Evolutionary conservation across 495 filamentous ascomycete species (phyloP).

Genomic region (Pyrenula aspistea): DNA sequence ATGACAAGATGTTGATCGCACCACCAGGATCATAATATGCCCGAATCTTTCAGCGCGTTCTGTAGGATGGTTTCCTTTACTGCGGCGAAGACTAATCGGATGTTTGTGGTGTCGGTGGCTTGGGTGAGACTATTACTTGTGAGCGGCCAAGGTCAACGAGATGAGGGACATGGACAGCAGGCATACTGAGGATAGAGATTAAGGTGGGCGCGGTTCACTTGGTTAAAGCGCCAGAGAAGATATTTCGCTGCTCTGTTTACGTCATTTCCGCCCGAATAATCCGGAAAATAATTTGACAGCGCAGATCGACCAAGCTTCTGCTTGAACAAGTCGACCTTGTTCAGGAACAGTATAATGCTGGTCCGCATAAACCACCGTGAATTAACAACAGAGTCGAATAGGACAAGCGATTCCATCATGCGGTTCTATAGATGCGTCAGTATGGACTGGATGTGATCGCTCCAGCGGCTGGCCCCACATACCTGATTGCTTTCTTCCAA

Average conservation of each 20-base stretch:
- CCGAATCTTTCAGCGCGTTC: conserved; percentile 95
- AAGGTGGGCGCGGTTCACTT: conserved; percentile 91
- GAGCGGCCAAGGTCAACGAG: conserved; percentile 19
- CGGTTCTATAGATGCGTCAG: conserved; percentile 53
- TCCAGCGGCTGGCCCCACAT: conserved; percentile 12
- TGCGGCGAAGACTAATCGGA: conserved; percentile 92
- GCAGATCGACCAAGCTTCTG: conserved; percentile 83
- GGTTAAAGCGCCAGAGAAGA: conserved; percentile 94
- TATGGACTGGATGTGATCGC: conserved; percentile 3
- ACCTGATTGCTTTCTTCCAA: conserved; percentile 96
- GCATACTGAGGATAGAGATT: conserved; percentile 97
- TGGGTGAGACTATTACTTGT: conserved; percentile 65
- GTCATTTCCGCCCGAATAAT: conserved; percentile 95
- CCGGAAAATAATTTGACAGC: conserved; percentile 87
- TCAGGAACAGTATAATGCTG: conserved; percentile 95
- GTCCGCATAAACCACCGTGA: conserved; percentile 98
- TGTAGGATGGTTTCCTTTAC: conserved; percentile 98
- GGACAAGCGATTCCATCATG: conserved; percentile 94
- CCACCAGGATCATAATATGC: conserved; percentile 62
- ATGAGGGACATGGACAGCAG: conserved; percentile 1
- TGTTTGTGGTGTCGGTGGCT: conserved; percentile 97
- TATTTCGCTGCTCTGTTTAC: conserved; percentile 97
- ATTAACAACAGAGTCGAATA: conserved; percentile 99
- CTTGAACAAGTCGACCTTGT: conserved; percentile 97
- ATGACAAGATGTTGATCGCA: background rate